phyloP scores from a whole-genome alignment of 2,329 filamentous ascomycete species.

The Neofusicoccum sp. region DNA sequence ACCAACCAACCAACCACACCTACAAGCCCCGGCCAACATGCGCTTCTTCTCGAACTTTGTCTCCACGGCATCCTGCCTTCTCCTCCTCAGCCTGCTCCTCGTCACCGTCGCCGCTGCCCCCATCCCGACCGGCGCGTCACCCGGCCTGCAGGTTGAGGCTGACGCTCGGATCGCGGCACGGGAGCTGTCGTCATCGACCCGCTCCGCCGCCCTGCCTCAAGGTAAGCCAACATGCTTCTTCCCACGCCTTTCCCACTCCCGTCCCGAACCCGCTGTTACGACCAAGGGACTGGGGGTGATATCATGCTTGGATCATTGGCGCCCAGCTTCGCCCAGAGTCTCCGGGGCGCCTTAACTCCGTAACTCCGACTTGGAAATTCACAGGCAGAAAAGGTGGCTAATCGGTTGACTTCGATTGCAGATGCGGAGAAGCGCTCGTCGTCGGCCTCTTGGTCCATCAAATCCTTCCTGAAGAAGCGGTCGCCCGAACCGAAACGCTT shows the following conservation, averaged over 20 bases:
- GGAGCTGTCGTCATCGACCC: conserved; percentile 7
- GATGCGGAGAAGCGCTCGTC: not conserved
- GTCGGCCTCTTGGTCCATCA: not conserved
- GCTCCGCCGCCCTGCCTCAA: not conserved
- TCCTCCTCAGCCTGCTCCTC: not conserved
- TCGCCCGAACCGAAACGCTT: conserved; percentile 1
- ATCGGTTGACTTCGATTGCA: not conserved
- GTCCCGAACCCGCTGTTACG: too few relatives aligned
- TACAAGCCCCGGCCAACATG: not conserved
- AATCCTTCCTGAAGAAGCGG: not conserved
- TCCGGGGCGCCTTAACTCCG: too few relatives aligned
- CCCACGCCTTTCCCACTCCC: too few relatives aligned
- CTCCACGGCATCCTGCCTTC: not conserved
- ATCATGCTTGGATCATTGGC: too few relatives aligned
- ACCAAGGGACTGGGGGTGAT: too few relatives aligned
- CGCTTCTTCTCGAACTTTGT: not conserved
- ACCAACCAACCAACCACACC: not conserved
- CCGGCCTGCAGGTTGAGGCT: not conserved
- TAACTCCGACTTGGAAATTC: too few relatives aligned
- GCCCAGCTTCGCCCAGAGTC: too few relatives aligned
- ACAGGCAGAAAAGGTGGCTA: too few relatives aligned
- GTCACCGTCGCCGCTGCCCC: conserved; percentile 3
- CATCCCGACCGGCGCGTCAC: not conserved
- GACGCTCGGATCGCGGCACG: conserved; percentile 10
- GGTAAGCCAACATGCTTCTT: not conserved